Percentiles rank a stretch among this genome's conserved stretches.
Conservation (phyloP, 2,329 filamentous ascomycete species). For the Rutstroemia sp. region DNA sequence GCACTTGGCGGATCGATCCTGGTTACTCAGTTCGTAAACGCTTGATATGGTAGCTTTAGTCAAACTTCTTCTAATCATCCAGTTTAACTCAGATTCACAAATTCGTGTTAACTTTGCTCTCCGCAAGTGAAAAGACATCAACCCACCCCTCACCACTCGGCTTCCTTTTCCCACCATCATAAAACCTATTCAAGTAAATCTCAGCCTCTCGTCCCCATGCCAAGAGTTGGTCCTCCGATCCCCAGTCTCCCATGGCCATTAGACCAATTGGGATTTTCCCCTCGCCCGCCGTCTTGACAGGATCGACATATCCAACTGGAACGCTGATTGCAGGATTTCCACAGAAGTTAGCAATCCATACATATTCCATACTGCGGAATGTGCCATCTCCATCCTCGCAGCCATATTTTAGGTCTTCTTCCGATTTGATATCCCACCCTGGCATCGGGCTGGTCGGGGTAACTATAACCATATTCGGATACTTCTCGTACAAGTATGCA, state of each 20-base stretch:
- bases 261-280: conserved; percentile 55
- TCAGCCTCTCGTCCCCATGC: conserved; percentile 51
- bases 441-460: conserved; percentile 69
- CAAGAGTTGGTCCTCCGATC: conserved; percentile 54
- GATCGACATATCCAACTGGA: conserved; percentile 61
- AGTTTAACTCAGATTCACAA: neutral
- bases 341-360: conserved; percentile 75
- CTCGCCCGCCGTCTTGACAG: conserved; percentile 30
- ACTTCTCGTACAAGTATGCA: conserved; percentile 56
- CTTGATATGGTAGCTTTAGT: too few species aligned
- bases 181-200: conserved; percentile 42
- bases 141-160: conserved; percentile 44
- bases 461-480: conserved; percentile 71
- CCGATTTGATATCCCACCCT: conserved; percentile 58
- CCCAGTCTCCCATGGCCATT: conserved; percentile 61
- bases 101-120: conserved; percentile 11
- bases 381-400: conserved; percentile 65
- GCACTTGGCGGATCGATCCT: neutral
- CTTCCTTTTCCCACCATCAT: conserved; percentile 43
- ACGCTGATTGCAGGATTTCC: conserved; percentile 70
- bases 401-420: conserved; percentile 59
- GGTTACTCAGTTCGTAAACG: neutral
- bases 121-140: conserved; percentile 44
- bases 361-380: conserved; percentile 76
- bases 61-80: too few species aligned